Evolutionary conservation across 768 basidiomycete species (phyloP).

Genomic region (Agrocybe praecox): DNA sequence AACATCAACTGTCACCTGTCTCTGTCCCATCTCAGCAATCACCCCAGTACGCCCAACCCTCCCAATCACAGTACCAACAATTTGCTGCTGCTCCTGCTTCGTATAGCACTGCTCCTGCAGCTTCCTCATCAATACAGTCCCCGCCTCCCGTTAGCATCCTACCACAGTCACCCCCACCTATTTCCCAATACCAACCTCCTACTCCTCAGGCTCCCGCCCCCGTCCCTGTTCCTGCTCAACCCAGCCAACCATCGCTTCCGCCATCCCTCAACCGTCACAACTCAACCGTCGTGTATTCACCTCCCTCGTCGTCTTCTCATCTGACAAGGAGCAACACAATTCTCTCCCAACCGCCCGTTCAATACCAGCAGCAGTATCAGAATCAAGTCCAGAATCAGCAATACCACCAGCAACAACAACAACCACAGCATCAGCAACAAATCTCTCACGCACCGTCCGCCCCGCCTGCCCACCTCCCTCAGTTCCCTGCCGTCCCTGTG

Average conservation of each 20-base stretch:
- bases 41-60: constrained; percentile 2
- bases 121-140: constrained; percentile 5
- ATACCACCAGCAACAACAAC: not conserved
- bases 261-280: constrained; percentile 31
- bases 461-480: constrained; percentile 17
- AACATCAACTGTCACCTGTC: not conserved
- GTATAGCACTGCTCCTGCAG: constrained; percentile 5
- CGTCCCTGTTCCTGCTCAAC: not conserved
- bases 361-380: constrained; percentile 22
- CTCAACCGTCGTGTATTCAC: constrained; percentile 28
- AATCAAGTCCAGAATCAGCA: not conserved
- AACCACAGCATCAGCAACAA: too few species aligned
- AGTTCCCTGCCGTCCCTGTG: constrained; percentile 25
- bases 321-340: constrained; percentile 37
- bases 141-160: not conserved
- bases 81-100: constrained; percentile 5
- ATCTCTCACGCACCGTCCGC: not conserved
- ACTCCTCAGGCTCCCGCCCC: constrained; percentile 12
- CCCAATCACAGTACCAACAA: constrained; percentile 3
- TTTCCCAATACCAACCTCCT: not conserved
- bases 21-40: constrained; percentile 2
- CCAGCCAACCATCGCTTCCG: constrained; percentile 9
- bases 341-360: constrained; percentile 19
- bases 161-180: constrained; percentile 5
- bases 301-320: constrained; percentile 25